phyloP scores from a whole-genome alignment of 306 rosid species.

The Sechiopsis laciniata region DNA sequence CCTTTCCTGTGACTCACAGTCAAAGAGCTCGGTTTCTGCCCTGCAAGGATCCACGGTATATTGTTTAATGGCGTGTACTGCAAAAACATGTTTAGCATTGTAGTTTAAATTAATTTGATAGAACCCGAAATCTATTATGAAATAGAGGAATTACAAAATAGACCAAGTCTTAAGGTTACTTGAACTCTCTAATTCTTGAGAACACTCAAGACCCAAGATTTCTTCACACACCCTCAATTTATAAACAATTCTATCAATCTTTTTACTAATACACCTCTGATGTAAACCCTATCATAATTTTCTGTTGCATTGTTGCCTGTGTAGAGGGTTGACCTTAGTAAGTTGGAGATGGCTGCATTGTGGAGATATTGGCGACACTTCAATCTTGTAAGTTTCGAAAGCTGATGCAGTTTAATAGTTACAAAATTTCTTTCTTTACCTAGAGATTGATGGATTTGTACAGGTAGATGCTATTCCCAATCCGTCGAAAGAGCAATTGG shows the following conservation, averaged over 20 bases:
- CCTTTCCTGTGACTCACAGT: slow-evolving; percentile 82
- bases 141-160: no score
- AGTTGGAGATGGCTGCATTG: slow-evolving; percentile 89
- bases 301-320: slow-evolving; percentile 11
- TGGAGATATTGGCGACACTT: slow-evolving; percentile 98
- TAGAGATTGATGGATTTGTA: slow-evolving; percentile 10
- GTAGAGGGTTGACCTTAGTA: slow-evolving; percentile 87
- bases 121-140: no score
- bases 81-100: not conserved
- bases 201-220: no score
- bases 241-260: no score
- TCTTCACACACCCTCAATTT: no score
- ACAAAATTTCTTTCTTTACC: slow-evolving; percentile 16
- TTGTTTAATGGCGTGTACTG: not conserved
- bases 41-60: slow-evolving; percentile 75
- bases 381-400: slow-evolving; percentile 54
- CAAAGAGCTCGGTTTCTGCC: slow-evolving; percentile 72
- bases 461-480: slow-evolving; percentile 83
- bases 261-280: no score
- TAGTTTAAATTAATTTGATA: not conserved
- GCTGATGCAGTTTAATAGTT: not conserved
- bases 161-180: no score
- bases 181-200: no score
- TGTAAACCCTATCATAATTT: not conserved
- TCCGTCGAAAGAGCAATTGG: slow-evolving; percentile 88